phyloP scores from a whole-genome alignment of 257 asterid genomes.

The Penstemon eatonii region DNA sequence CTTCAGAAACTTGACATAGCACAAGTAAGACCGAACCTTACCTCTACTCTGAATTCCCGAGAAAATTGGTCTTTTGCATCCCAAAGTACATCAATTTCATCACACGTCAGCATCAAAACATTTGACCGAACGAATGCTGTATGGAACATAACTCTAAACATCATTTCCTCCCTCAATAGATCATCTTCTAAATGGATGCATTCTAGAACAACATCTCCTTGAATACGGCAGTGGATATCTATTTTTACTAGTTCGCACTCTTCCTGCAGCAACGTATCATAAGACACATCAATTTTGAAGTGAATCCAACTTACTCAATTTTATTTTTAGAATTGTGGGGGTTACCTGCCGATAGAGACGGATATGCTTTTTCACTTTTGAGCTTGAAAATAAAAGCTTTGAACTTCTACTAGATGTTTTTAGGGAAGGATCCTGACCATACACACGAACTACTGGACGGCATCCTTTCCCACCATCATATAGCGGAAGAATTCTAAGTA shows the following conservation, averaged over 20 bases:
- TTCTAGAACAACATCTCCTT: conserved; percentile 94
- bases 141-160: conserved; percentile 90
- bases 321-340: conserved; percentile 28
- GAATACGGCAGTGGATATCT: conserved; percentile 69
- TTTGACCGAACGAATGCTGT: conserved; percentile 89
- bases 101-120: conserved; percentile 75
- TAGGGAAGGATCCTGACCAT: conserved; percentile 88
- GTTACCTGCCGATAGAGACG: conserved; percentile 79
- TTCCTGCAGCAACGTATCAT: conserved; percentile 60
- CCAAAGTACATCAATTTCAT: conserved; percentile 91
- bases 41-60: conserved; percentile 89
- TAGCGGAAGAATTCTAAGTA: conserved; percentile 68
- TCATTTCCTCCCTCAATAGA: conserved; percentile 79
- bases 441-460: conserved; percentile 80
- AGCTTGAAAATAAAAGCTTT: conserved; percentile 80
- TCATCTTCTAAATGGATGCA: conserved; percentile 91
- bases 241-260: conserved; percentile 84
- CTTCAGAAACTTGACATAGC: conserved; percentile 37
- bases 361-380: conserved; percentile 49
- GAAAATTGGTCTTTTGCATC: conserved; percentile 78
- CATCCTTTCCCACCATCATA: conserved; percentile 83
- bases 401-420: conserved; percentile 77
- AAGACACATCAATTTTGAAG: conserved; percentile 28
- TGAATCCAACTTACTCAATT: conserved; percentile 15
- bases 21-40: conserved; percentile 45